Evolutionary conservation across 805 yeast genomes (phyloP), one percentile per base, ranked within the genome.

Genomic region (Ogataea ganodermae): DNA sequence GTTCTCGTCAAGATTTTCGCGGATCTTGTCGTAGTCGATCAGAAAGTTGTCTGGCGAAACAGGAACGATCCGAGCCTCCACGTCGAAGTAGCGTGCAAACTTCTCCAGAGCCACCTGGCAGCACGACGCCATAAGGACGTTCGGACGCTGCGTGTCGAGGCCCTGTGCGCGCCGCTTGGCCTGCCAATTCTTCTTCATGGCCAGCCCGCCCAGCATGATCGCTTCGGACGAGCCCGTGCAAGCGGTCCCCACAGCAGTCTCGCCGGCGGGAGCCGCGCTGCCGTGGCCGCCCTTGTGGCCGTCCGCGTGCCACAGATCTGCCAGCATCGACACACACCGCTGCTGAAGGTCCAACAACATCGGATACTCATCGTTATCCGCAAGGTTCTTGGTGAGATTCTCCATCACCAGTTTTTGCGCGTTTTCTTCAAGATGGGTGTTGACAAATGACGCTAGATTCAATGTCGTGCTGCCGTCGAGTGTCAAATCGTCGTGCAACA

Each of bases 171-270:
- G 73, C 59, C 86, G 79, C 55, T 70, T 75, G 22, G 73, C 80
- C 67, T 87, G 94, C 97, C 97, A 90, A 48, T 77, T 75, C 59
- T 89, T 87, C 75, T 91, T 91, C 87, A 91, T 75, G 12, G 97
- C 96, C 46, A 90, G 74, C 3, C 97, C 97, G 36, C 95, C 97
- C 44, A 90, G 78, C 87, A 89, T 89, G 57, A 91, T 83, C 6
- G 97, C 97, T 66, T 90, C 97, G 1, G 92, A 83, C 1, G 96
- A 89, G 4, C 97, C 97, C 1, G 96, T 90, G 45, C 96, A 88
- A 21, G 96, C 94, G 10, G 96, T 83, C 20, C 97, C 97, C 24
- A 89, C 73, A 3, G 95, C 81, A 31, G 62, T 53, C 48, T 49
- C 48, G 21, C 57, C 60, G 2, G n/a, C n/a, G n/a, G n/a, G n/a